These are phyloP conservation scores for Colletotrichum aenigma DNA, from an alignment of 2,329 filamentous ascomycete species.

Conservation along the genomic window DNA sequence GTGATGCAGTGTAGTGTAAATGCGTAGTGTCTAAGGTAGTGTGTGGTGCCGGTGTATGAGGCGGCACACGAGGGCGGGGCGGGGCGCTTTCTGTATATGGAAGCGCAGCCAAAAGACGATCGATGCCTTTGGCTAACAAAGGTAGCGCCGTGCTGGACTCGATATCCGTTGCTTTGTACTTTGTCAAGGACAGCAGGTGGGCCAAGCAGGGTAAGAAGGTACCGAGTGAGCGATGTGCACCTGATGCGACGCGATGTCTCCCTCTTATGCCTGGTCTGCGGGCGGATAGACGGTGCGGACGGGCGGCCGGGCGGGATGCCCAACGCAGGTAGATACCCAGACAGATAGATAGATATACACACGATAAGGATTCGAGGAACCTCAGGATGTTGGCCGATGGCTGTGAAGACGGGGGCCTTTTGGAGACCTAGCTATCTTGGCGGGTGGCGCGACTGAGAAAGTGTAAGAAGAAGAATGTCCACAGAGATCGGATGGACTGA, in stretches of 20 bases:
- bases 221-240: background rate
- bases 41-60: background rate
- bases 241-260: background rate
- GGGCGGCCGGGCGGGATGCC: background rate
- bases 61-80: background rate
- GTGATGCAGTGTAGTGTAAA: background rate
- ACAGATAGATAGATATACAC: background rate
- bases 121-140: background rate
- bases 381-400: background rate
- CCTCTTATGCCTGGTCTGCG: background rate
- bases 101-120: background rate
- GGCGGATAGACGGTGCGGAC: background rate
- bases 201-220: background rate
- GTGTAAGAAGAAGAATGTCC: background rate
- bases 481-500: background rate
- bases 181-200: background rate
- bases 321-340: background rate
- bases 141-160: slow-evolving; percentile 3
- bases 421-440: background rate
- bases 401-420: background rate
- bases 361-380: background rate
- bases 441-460: background rate
- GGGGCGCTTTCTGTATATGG: background rate
- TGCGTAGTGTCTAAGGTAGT: background rate
- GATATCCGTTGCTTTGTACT: background rate